Evolutionary conservation across 768 basidiomycete genomes (phyloP), one percentile per base, ranked within the genome.

Genomic region (Pleurotus citrinopileatus): DNA sequence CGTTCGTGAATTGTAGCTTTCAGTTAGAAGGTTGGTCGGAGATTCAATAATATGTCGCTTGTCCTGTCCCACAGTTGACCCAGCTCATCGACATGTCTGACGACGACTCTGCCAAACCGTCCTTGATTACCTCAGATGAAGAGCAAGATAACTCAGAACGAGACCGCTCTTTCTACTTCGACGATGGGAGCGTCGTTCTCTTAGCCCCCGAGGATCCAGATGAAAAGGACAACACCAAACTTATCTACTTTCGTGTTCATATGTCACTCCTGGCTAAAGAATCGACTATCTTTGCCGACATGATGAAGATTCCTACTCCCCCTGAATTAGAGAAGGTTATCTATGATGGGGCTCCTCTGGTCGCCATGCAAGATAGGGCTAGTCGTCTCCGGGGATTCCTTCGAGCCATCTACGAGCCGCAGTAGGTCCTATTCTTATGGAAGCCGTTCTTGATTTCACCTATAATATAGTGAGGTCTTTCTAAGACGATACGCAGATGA

Each of bases 321-420:
- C 3, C n/a, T 22, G 27, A 43, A 12, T 3, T 27, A 8, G 20
- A 29, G 7, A 17, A 47, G 4, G 59, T 54, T 19, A 32, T 13
- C n/a, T 57, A 56, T 38, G 57, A 60, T 28, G 54, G 55, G 7
- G 37, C 54, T 42, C 59, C 57, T 20, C 52, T 58, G n/a, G 55
- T 60, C 23, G 37, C 46, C 13, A 20, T 58, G 42, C 55, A 56
- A 26, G 59, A 60, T 47, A 46, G 50, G 15, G 36, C 51, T 8
- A 36, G 47, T 8, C 19, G 56, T 19, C 9, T 58, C 4, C 42
- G 48, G 26, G 44, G 40, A 12, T 56, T 60, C 53, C 44, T 55
- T 13, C 20, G 34, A 29, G 50, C 40, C 10, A 47, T 60, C 15
- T 60, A 53, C 17, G 25, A 53, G 32, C 42, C 55, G 17, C 40